Evolutionary conservation across 1,284 basidiomycete genomes (phyloP).

Genomic region (Trichosporon ovoides): DNA sequence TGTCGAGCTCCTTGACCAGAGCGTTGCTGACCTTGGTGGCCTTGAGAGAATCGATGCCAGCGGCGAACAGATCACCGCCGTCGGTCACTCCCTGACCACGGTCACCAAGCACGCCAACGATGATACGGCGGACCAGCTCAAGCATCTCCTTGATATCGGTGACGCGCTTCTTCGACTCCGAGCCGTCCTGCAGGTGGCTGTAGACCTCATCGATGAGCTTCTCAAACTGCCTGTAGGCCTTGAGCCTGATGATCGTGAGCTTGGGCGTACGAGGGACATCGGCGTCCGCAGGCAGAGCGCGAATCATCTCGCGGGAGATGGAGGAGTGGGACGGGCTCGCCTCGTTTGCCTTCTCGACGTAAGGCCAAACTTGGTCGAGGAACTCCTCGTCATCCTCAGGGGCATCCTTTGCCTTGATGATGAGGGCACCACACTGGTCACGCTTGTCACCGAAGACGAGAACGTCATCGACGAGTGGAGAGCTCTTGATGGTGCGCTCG

Average conservation of each 20-base stretch:
- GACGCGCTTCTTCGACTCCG: slow-evolving; percentile 37
- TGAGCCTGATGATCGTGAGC: slow-evolving; percentile 41
- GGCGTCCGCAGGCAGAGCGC: slow-evolving; percentile 50
- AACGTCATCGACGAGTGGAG: slow-evolving; percentile 51
- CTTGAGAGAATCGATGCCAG: slow-evolving; percentile 57
- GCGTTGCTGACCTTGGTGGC: slow-evolving; percentile 56
- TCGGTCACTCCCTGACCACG: slow-evolving; percentile 37
- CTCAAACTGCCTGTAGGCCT: slow-evolving; percentile 54
- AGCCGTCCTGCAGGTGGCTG: slow-evolving; percentile 51
- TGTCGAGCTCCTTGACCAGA: slow-evolving; percentile 52
- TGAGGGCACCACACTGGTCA: slow-evolving; percentile 55
- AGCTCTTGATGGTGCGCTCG: slow-evolving; percentile 43
- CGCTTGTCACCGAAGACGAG: slow-evolving; percentile 58
- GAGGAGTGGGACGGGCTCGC: slow-evolving; percentile 56
- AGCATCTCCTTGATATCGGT: slow-evolving; percentile 33
- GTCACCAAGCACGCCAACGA: background rate
- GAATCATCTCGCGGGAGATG: slow-evolving; percentile 54
- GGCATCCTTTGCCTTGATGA: slow-evolving; percentile 41
- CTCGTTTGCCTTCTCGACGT: slow-evolving; percentile 54
- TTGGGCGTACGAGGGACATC: slow-evolving; percentile 42
- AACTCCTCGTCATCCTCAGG: slow-evolving; percentile 52
- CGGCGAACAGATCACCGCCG: slow-evolving; percentile 37
- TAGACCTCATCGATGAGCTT: slow-evolving; percentile 54
- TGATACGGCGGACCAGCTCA: background rate
- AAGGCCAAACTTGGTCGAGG: slow-evolving; percentile 51